These are phyloP conservation scores for Cavenderia fasciculata DNA, from an alignment of 78 protist species.

Conservation along the genomic window DNA sequence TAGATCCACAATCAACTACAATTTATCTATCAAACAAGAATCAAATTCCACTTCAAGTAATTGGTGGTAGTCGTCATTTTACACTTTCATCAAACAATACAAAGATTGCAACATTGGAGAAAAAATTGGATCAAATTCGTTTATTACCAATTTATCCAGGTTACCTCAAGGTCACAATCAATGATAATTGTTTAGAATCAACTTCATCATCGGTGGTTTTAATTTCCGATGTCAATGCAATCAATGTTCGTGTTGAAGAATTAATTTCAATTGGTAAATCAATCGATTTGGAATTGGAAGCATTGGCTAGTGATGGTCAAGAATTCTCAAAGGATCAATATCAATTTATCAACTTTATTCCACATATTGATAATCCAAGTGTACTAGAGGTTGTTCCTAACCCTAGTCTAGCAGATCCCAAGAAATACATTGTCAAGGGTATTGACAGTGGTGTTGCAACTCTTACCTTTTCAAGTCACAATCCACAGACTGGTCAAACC, in stretches of 20 bases:
- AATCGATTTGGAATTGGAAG: conserved; percentile 4
- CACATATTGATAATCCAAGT: conserved; percentile 65
- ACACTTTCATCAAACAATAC: conserved; percentile 20
- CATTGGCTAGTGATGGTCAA: conserved; percentile 7
- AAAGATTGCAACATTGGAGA: conserved; percentile 22
- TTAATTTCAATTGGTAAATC: conserved; percentile 56
- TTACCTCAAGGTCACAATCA: conserved; percentile 30
- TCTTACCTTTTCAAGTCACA: conserved; percentile 7
- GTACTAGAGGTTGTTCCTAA: background rate
- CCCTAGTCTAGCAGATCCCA: background rate
- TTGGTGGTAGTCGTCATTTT: conserved; percentile 69
- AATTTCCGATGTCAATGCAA: conserved; percentile 15
- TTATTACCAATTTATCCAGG: conserved; percentile 29
- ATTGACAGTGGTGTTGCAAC: conserved; percentile 53
- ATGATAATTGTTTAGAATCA: conserved; percentile 45
- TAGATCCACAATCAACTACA: conserved; percentile 3
- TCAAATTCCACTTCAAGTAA: conserved; percentile 19
- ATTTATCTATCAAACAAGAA: conserved; percentile 31
- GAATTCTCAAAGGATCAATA: conserved; percentile 26
- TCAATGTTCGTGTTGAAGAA: conserved; percentile 11
- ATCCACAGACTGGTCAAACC: conserved; percentile 15
- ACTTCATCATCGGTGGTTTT: background rate
- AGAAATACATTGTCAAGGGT: conserved; percentile 21
- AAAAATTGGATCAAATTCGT: background rate
- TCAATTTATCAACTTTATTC: conserved; percentile 9